Evolutionary conservation across 305 asterid species (phyloP), one percentile per base, ranked within the genome.

Genomic region (Fraxinus velutina): DNA sequence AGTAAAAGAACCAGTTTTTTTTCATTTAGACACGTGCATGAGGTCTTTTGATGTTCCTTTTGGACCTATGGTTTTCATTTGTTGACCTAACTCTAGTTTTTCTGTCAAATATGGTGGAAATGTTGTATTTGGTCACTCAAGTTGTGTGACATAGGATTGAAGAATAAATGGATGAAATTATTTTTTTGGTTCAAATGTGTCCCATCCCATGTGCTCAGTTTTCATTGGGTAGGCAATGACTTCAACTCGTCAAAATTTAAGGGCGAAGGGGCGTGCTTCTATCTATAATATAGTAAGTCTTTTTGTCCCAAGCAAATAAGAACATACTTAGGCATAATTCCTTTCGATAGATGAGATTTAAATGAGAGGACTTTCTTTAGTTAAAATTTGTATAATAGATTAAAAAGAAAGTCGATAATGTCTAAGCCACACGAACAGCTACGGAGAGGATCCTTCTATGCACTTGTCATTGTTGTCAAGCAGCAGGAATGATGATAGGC

Each of bases 1-100:
- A 13, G 24, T n/a, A 70, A 29, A 12, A 70, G 17, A 29, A 32
- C 5, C 8, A 5, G 10, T 62, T 70, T 7, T 12, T 29, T 12
- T 12, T 68, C 75, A 68, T 5, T 68, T 70, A 22, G 39, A 70
- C 42, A 30, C 39, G 39, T 30, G 75, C 37, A n/a, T 52, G 62
- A 52, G 3, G 62, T n/a, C 62, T 52, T 52, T 52, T 17, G 75
- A 70, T 13, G 42, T 70, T 70, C 75, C 5, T 15, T 68, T 70
- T 29, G 21, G 75, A 70, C 75, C n/a, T 13, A 70, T 70, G 75
- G 39, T 30, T 15, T 70, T 34, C 75, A 30, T 50, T 71, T 80
- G 83, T 82, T 82, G 64, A 78, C 85, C 87, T 78, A 85, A 75
- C 70, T 10, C 79, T 21, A 42, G 39, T 1, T 27, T 24, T 24